Percentiles rank a stretch among this genome's conserved stretches.
phyloP scores from a whole-genome alignment of 2,329 filamentous ascomycete species.

The Huntiella moniliformis region DNA sequence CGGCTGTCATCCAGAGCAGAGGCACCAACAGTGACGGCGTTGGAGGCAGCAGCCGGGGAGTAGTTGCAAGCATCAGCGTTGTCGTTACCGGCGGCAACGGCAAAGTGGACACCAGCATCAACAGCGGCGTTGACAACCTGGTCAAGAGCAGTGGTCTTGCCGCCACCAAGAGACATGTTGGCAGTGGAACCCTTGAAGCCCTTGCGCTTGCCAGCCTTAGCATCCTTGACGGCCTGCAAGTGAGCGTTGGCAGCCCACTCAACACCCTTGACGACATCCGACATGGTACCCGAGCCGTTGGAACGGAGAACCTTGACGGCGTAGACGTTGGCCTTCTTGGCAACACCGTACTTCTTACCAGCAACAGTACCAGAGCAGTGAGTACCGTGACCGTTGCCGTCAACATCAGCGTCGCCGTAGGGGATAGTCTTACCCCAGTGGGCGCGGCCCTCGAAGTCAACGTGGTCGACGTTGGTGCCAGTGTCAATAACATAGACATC shows the following conservation, averaged over 20 bases:
- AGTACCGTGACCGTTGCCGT: conserved; percentile 96
- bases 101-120: conserved; percentile 82
- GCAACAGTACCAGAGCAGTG: conserved; percentile 98
- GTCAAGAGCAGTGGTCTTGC: conserved; percentile 85
- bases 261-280: conserved; percentile 94
- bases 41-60: conserved; percentile 80
- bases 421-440: conserved; percentile 96
- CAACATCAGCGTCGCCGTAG: conserved; percentile 59
- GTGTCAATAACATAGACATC: conserved; percentile 99
- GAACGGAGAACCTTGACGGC: conserved; percentile 97
- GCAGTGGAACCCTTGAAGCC: conserved; percentile 97
- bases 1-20: conserved; percentile 86
- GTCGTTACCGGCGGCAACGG: conserved; percentile 95
- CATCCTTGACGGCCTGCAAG: conserved; percentile 51
- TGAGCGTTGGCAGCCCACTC: conserved; percentile 81
- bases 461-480: conserved; percentile 81
- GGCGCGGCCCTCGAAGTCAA: conserved; percentile 93
- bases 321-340: conserved; percentile 94
- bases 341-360: conserved; percentile 97
- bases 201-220: conserved; percentile 80
- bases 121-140: conserved; percentile 88
- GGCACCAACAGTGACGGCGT: conserved; percentile 89
- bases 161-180: conserved; percentile 98
- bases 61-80: conserved; percentile 99
- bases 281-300: conserved; percentile 96